Evolutionary conservation across 305 asterid genomes (phyloP).

Genomic region (Andrographis paniculata): DNA sequence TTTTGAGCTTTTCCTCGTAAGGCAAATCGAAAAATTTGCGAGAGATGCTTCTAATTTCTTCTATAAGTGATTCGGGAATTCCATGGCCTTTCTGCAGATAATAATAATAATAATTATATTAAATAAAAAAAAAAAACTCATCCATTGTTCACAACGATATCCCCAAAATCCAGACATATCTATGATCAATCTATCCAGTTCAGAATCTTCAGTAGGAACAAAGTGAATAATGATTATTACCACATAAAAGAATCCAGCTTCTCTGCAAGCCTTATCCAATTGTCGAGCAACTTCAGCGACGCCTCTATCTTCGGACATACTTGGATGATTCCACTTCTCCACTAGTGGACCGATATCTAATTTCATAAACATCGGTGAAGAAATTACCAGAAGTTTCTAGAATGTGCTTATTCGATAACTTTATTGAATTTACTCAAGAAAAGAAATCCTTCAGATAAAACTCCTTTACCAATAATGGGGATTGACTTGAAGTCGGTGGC

Average conservation of each 20-base stretch:
- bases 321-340: constrained; percentile 70
- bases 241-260: constrained; percentile 34
- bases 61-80: constrained; percentile 46
- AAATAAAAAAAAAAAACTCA: background rate
- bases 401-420: too few relatives aligned
- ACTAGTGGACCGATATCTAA: constrained; percentile 64
- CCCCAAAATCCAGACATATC: too few relatives aligned
- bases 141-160: too few relatives aligned
- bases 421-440: too few relatives aligned
- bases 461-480: constrained; percentile 52
- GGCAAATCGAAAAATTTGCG: constrained; percentile 60
- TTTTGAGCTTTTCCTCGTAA: constrained; percentile 62
- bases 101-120: background rate
- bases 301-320: constrained; percentile 40
- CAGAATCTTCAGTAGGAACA: too few relatives aligned
- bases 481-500: constrained; percentile 69
- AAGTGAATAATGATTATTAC: constrained; percentile 25
- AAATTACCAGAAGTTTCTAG: too few relatives aligned
- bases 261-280: constrained; percentile 64
- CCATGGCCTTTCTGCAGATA: constrained; percentile 80
- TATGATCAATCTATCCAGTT: background rate
- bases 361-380: background rate
- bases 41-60: constrained; percentile 51
- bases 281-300: constrained; percentile 59
- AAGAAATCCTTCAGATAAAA: background rate